These are phyloP conservation scores for Fusarium subtropicale DNA, from an alignment of 2,329 filamentous ascomycete species.

Conservation along the genomic window DNA sequence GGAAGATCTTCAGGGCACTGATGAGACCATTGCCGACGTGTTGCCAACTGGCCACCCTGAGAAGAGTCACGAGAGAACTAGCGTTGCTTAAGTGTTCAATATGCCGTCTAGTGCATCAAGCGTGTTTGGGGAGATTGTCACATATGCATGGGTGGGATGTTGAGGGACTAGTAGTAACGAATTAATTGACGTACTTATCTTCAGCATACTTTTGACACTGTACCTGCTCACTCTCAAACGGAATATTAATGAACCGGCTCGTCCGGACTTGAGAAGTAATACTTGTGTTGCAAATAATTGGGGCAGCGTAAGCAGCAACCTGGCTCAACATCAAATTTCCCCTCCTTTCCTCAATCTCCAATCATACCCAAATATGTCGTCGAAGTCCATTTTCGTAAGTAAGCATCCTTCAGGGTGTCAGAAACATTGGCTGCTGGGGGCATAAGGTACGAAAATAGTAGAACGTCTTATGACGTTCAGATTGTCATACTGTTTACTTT, in stretches of 20 bases:
- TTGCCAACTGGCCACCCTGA: conserved; percentile 33
- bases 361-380: conserved; percentile 10
- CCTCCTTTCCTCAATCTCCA: background rate
- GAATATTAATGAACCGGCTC: background rate
- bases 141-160: background rate
- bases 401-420: too few relatives aligned
- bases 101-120: background rate
- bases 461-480: too few relatives aligned
- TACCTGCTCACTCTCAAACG: background rate
- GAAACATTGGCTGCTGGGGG: too few relatives aligned
- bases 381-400: conserved; percentile 19
- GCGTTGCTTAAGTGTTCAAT: conserved; percentile 1
- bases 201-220: background rate
- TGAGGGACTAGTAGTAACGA: conserved; percentile 4
- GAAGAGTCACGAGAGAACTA: conserved; percentile 27
- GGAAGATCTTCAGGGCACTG: conserved; percentile 85
- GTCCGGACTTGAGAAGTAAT: background rate
- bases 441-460: too few relatives aligned
- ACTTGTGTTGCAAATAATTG: background rate
- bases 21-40: conserved; percentile 83
- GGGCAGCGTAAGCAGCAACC: background rate
- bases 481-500: too few relatives aligned
- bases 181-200: conserved; percentile 4
- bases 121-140: conserved; percentile 7
- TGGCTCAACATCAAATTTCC: background rate